phyloP scores from a whole-genome alignment of 23 red algal species.

The Cyanidioschyzon merolae region DNA sequence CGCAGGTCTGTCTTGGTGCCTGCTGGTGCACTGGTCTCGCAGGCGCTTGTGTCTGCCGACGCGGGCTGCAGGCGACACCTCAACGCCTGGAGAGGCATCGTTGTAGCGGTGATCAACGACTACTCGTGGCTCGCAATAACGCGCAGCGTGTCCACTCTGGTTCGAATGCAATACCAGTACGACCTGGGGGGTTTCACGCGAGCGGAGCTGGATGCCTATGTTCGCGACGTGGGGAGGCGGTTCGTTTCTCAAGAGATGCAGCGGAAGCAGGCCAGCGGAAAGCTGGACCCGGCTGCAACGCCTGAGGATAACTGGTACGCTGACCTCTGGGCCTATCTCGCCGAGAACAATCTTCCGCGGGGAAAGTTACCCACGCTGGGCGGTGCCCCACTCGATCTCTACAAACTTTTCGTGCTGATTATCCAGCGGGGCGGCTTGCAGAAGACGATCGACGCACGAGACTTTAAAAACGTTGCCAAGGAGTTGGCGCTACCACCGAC shows the following conservation, averaged over 20 bases:
- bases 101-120: no score
- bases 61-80: no score
- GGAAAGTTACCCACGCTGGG: conserved; percentile 1
- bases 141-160: no score
- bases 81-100: no score
- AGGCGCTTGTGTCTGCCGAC: no score
- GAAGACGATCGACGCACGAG: conserved; percentile 53
- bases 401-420: conserved; percentile 21
- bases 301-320: conserved; percentile 1
- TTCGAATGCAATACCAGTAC: background rate
- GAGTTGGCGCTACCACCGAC: conserved; percentile 53
- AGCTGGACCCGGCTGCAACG: background rate
- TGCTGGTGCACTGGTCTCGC: no score
- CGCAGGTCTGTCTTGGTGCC: no score
- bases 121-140: no score
- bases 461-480: conserved; percentile 73
- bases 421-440: conserved; percentile 74
- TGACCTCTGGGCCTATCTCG: conserved; percentile 12
- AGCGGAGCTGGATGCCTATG: background rate
- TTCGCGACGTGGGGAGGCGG: background rate
- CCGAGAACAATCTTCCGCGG: background rate
- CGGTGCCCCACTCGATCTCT: background rate
- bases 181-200: background rate
- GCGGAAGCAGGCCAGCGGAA: background rate
- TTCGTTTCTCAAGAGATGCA: conserved; percentile 7